Conservation (phyloP, 768 basidiomycete genomes). For the Cystobasidium tubakii region DNA sequence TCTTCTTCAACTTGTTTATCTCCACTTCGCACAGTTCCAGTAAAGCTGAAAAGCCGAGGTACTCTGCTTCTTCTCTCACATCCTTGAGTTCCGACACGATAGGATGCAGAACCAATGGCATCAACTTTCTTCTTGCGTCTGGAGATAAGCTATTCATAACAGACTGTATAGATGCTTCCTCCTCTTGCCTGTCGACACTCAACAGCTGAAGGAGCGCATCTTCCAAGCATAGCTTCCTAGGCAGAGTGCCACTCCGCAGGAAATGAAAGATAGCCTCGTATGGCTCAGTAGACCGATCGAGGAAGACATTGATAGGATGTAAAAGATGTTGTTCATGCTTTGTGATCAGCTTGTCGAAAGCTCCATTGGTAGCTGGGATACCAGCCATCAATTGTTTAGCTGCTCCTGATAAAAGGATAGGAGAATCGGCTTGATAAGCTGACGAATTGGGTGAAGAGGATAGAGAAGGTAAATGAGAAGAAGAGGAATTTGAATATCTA, state of each 20-base stretch:
- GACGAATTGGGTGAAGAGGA: constrained; percentile 28
- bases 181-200: background rate
- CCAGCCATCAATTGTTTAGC: background rate
- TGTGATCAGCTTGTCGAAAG: background rate
- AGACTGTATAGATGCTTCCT: background rate
- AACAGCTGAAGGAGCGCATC: background rate
- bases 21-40: constrained; percentile 8
- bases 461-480: constrained; percentile 27
- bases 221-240: constrained; percentile 15
- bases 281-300: constrained; percentile 20
- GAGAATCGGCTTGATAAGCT: constrained; percentile 24
- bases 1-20: background rate
- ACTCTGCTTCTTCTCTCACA: constrained; percentile 34
- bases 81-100: constrained; percentile 25
- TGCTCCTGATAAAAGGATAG: background rate
- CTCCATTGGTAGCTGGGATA: background rate
- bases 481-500: background rate
- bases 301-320: constrained; percentile 26
- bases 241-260: constrained; percentile 25
- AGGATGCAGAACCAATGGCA: constrained; percentile 34
- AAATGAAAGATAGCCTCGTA: constrained; percentile 35
- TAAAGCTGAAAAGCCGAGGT: constrained; percentile 18
- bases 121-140: background rate
- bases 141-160: background rate
- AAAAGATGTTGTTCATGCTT: background rate